phyloP scores from a whole-genome alignment of 352 stramenopile genomes.

The Pythium sp. region DNA sequence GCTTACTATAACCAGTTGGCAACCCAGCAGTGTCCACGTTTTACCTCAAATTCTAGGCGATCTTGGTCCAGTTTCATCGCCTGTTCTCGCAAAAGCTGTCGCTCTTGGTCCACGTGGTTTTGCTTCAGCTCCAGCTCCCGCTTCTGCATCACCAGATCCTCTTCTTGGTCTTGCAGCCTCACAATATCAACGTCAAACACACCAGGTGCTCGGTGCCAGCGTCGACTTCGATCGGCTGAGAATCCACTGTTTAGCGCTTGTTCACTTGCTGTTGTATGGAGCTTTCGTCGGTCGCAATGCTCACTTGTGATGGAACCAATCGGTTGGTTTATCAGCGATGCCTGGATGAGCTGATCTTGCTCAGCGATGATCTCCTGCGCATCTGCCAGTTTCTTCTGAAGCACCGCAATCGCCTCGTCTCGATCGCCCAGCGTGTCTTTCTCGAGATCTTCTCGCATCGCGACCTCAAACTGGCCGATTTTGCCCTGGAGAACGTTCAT shows the following conservation, averaged over 20 bases:
- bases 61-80: slow-evolving; percentile 61
- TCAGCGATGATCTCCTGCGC: slow-evolving; percentile 61
- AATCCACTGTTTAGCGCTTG: neutral
- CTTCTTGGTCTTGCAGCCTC: slow-evolving; percentile 10
- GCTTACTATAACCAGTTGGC: too few species aligned
- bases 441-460: slow-evolving; percentile 54
- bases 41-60: slow-evolving; percentile 56
- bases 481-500: slow-evolving; percentile 48
- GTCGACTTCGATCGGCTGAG: neutral
- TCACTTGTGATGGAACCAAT: neutral
- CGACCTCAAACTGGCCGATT: slow-evolving; percentile 52
- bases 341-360: slow-evolving; percentile 72
- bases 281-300: neutral
- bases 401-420: slow-evolving; percentile 27
- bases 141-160: slow-evolving; percentile 39
- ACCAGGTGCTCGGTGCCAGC: too few species aligned
- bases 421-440: slow-evolving; percentile 18
- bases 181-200: neutral
- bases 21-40: neutral
- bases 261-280: neutral
- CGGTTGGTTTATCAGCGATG: slow-evolving; percentile 31
- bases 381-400: slow-evolving; percentile 66
- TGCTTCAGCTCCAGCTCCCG: slow-evolving; percentile 31
- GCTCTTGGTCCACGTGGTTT: slow-evolving; percentile 43
- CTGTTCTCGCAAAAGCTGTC: slow-evolving; percentile 43